phyloP scores from a whole-genome alignment of 1,284 basidiomycete species.

The Fomitopsis betulina region DNA sequence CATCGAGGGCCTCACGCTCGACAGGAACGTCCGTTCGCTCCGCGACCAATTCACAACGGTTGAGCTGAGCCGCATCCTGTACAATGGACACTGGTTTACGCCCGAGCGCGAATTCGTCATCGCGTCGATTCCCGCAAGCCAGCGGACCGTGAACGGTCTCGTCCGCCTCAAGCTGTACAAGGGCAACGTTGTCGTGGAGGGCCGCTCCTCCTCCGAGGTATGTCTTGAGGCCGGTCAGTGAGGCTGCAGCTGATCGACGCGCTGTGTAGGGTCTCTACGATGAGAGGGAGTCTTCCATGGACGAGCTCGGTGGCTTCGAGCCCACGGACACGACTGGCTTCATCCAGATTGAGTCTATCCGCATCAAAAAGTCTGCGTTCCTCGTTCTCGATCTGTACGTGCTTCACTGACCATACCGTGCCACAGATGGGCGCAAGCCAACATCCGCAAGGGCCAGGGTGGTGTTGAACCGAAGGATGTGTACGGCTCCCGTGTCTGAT shows the following conservation, averaged over 20 bases:
- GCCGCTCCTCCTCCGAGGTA: conserved; percentile 85
- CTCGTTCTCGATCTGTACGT: conserved; percentile 1
- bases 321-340: conserved; percentile 90
- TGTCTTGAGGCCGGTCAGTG: conserved; percentile 10
- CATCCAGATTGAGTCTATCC: conserved; percentile 93
- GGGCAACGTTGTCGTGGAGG: conserved; percentile 94
- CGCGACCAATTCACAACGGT: conserved; percentile 95
- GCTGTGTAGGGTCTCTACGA: conserved; percentile 82
- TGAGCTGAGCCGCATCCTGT: conserved; percentile 87
- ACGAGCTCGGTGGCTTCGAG: conserved; percentile 97
- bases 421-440: conserved; percentile 77
- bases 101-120: conserved; percentile 96
- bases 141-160: conserved; percentile 93
- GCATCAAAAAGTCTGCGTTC: conserved; percentile 83
- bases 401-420: conserved; percentile 1
- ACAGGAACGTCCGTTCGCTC: conserved; percentile 93
- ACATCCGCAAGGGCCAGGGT: conserved; percentile 76
- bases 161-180: conserved; percentile 93
- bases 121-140: conserved; percentile 85
- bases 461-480: conserved; percentile 77
- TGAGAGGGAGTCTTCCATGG: conserved; percentile 97
- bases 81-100: conserved; percentile 97
- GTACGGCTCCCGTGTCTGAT: conserved; percentile 46
- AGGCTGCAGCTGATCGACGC: background rate
- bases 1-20: conserved; percentile 94